Evolutionary conservation across 2,329 filamentous ascomycete genomes (phyloP).

Genomic region (Cryphonectria nitschkei): DNA sequence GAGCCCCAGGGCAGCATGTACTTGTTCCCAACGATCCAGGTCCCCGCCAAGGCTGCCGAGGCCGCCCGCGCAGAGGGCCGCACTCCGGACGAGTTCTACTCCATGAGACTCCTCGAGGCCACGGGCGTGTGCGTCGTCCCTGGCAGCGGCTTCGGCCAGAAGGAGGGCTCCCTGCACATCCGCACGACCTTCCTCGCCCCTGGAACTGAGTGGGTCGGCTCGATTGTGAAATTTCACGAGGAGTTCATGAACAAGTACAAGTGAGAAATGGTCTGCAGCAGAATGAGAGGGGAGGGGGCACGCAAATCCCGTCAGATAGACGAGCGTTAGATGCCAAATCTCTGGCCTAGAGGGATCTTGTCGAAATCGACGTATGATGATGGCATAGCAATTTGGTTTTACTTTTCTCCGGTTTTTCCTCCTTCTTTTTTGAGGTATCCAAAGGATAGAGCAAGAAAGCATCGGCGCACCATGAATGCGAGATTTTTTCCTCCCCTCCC

Average conservation of each 20-base stretch:
- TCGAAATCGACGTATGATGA: neutral
- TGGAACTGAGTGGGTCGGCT: constrained; percentile 90
- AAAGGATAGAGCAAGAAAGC: constrained; percentile 1
- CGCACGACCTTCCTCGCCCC: constrained; percentile 95
- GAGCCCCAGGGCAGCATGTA: constrained; percentile 96
- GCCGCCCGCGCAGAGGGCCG: constrained; percentile 76
- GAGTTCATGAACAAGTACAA: constrained; percentile 85
- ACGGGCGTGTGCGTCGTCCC: constrained; percentile 95
- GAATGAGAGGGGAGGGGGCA: neutral
- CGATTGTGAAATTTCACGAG: constrained; percentile 87
- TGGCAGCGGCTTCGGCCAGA: constrained; percentile 92
- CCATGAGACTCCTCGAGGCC: constrained; percentile 84
- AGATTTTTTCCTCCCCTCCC: neutral
- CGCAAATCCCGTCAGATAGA: neutral
- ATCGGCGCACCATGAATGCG: constrained; percentile 6
- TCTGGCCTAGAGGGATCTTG: neutral
- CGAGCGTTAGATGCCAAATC: neutral
- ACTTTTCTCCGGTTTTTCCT: neutral
- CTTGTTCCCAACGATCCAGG: constrained; percentile 90
- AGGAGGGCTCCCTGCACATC: constrained; percentile 89
- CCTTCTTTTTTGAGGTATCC: neutral
- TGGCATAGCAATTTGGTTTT: neutral
- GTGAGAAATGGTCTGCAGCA: constrained; percentile 37
- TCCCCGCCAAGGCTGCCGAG: constrained; percentile 75
- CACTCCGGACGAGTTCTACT: constrained; percentile 90